These are phyloP conservation scores for Acanthamoeba castellanii DNA, from an alignment of 208 protist species.

Conservation along the genomic window DNA sequence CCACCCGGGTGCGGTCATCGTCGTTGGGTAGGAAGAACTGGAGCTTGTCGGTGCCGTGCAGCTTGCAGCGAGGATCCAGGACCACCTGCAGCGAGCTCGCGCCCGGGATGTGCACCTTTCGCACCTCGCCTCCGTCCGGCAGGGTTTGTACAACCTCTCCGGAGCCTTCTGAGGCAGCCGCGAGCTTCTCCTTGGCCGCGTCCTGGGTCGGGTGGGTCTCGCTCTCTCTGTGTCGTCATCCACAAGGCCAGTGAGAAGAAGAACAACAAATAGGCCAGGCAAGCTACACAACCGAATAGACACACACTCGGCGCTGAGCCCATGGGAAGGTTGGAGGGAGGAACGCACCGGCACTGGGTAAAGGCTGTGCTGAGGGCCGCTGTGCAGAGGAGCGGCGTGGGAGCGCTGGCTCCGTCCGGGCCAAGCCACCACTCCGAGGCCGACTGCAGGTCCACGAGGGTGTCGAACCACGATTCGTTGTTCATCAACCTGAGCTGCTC, in stretches of 20 bases:
- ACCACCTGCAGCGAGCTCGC: background rate
- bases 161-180: background rate
- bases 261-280: too few relatives aligned
- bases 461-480: background rate
- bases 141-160: background rate
- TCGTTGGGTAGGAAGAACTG: background rate
- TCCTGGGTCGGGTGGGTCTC: background rate
- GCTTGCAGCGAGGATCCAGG: background rate
- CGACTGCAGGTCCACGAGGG: background rate
- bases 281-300: too few relatives aligned
- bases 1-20: background rate
- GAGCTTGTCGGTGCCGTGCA: background rate
- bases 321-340: too few relatives aligned
- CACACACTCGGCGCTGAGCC: too few relatives aligned
- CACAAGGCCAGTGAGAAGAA: too few relatives aligned
- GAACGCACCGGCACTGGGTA: background rate
- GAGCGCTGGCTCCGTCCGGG: background rate
- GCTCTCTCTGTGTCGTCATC: background rate
- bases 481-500: background rate
- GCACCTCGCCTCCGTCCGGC: slow-evolving; percentile 35
- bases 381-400: slow-evolving; percentile 6
- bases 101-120: slow-evolving; percentile 20
- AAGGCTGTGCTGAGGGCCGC: background rate
- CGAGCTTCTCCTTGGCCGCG: background rate
- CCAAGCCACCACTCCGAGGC: slow-evolving; percentile 16